A percentile compares a stretch with the other conserved stretches of the same genome.
Evolutionary conservation across 768 basidiomycete genomes (phyloP).

Genomic region (Leccinellum albellum): DNA sequence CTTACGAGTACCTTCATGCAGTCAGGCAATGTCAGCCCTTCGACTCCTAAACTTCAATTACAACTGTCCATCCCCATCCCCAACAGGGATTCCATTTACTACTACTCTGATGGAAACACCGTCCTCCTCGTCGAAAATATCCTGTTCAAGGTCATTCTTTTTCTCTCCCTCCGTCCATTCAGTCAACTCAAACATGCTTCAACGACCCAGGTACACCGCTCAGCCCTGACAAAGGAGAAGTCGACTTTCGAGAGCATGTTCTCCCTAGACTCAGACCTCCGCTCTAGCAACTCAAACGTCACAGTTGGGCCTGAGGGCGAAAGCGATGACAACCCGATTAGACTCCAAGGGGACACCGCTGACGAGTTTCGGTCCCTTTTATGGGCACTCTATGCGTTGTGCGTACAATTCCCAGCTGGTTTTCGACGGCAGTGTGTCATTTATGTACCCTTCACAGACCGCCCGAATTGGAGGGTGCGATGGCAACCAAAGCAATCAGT

Average conservation of each 20-base stretch:
- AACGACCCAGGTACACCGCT: constrained; percentile 35
- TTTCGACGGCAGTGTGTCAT: constrained; percentile 2
- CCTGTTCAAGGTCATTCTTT: constrained; percentile 45
- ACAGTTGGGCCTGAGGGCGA: constrained; percentile 41
- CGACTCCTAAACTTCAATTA: constrained; percentile 32
- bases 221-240: constrained; percentile 41
- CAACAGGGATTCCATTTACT: constrained; percentile 39
- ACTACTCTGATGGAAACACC: constrained; percentile 38
- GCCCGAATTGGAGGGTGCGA: constrained; percentile 43
- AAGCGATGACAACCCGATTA: constrained; percentile 49
- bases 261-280: constrained; percentile 36
- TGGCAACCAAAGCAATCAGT: constrained; percentile 40
- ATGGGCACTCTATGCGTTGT: constrained; percentile 53
- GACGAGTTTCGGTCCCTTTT: constrained; percentile 51
- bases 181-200: constrained; percentile 20
- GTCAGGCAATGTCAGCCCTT: constrained; percentile 29
- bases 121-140: constrained; percentile 42
- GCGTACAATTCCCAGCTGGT: constrained; percentile 23
- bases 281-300: constrained; percentile 26
- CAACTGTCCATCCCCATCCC: constrained; percentile 33
- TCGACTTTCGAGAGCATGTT: constrained; percentile 49
- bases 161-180: constrained; percentile 5
- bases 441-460: constrained; percentile 30
- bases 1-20: constrained; percentile 33
- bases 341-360: constrained; percentile 43